These are phyloP conservation scores for Blastobotrys illinoisensis DNA, from an alignment of 1,139 yeast species.

Conservation along the genomic window DNA sequence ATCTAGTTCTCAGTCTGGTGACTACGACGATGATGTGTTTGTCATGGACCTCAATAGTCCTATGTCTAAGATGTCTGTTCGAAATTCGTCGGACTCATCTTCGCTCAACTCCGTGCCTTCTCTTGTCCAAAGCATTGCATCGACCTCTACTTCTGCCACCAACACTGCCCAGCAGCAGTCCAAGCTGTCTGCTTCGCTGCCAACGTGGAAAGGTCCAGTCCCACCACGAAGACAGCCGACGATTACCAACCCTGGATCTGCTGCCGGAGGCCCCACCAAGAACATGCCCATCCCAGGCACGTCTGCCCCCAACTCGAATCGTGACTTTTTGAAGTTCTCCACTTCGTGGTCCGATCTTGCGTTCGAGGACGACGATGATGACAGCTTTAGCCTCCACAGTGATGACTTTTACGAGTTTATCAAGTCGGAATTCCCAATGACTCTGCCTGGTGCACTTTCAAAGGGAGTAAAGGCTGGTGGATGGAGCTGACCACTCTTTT, in stretches of 20 bases:
- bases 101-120: conserved; percentile 27
- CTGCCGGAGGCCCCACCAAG: conserved; percentile 2
- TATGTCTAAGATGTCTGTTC: conserved; percentile 8
- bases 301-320: conserved; percentile 15
- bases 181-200: conserved; percentile 6
- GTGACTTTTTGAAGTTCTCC: conserved; percentile 28
- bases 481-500: not conserved
- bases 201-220: conserved; percentile 6
- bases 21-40: conserved; percentile 22
- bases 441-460: not conserved
- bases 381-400: conserved; percentile 16
- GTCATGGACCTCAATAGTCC: conserved; percentile 26
- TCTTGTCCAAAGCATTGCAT: conserved; percentile 22
- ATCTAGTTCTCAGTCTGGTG: conserved; percentile 4
- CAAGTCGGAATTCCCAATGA: not conserved
- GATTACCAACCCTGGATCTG: conserved; percentile 6
- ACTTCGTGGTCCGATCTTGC: conserved; percentile 33
- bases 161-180: conserved; percentile 1
- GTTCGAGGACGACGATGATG: conserved; percentile 30
- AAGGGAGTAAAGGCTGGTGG: not conserved
- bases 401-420: not conserved
- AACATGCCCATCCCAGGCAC: conserved; percentile 10
- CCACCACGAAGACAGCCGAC: conserved; percentile 1
- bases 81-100: conserved; percentile 12
- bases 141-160: conserved; percentile 7